Percentiles rank a stretch among this genome's conserved stretches.
Conservation (phyloP, 176 grass and related monocot species). For the Triticum timopheevii region DNA sequence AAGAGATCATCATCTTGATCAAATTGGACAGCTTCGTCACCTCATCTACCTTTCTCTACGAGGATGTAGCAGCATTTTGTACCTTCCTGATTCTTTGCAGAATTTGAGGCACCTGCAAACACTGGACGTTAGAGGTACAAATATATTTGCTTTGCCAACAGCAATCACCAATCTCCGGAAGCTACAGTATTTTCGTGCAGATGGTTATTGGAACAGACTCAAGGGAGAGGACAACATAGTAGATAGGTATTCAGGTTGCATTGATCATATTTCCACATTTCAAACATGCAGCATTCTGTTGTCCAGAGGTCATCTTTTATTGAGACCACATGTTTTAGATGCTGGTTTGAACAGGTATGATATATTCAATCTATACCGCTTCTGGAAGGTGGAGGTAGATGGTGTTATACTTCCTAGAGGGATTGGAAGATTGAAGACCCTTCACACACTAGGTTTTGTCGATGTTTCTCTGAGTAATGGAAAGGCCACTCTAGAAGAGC, state of each 20-base stretch:
- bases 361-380: not conserved
- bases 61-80: accelerated
- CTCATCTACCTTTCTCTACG: slow-evolving; percentile 9
- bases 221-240: no score
- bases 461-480: not conserved
- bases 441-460: not conserved
- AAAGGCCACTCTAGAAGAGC: not conserved
- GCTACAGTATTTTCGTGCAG: not conserved
- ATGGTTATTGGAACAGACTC: not conserved
- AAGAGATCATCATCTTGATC: not conserved
- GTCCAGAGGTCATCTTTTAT: not conserved
- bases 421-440: not conserved
- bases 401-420: not conserved
- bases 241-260: no score
- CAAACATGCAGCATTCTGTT: no score
- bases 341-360: not conserved
- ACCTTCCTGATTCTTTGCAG: not conserved
- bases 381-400: accelerated
- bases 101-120: not conserved
- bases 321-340: no score
- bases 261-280: no score
- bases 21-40: slow-evolving; percentile 10
- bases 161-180: not conserved
- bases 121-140: not conserved
- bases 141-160: not conserved